These are phyloP conservation scores for Cichorium intybus DNA, from an alignment of 140 eudicot genomes.

Conservation along the genomic window DNA sequence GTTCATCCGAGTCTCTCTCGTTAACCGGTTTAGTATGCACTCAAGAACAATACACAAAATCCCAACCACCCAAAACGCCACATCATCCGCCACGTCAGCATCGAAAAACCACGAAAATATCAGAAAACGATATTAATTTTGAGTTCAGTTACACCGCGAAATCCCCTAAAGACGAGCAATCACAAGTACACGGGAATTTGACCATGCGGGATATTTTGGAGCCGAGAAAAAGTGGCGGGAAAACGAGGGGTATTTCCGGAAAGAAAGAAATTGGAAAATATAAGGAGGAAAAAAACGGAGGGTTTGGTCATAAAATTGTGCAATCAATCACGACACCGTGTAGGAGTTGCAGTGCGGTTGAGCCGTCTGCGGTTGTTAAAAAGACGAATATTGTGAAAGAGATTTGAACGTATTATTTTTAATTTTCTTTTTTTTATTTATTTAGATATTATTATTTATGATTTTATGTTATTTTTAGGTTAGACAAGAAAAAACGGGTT, in stretches of 20 bases:
- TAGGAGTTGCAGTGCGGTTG: constrained; percentile 35
- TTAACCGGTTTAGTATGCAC: constrained; percentile 32
- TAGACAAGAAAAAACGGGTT: background rate
- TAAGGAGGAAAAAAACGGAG: constrained; percentile 12
- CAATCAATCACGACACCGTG: constrained; percentile 33
- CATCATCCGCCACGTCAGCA: constrained; percentile 5
- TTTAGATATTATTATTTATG: background rate
- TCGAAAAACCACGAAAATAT: constrained; percentile 24
- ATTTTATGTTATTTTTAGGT: constrained; percentile 7
- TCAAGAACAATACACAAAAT: constrained; percentile 13
- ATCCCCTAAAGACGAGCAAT: constrained; percentile 10
- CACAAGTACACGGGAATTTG: constrained; percentile 16
- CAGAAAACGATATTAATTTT: constrained; percentile 25
- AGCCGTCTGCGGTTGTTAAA: constrained; percentile 25
- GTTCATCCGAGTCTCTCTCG: constrained; percentile 34
- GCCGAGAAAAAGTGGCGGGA: constrained; percentile 12
- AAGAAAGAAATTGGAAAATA: background rate
- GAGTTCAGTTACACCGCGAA: constrained; percentile 33
- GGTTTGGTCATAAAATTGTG: constrained; percentile 29
- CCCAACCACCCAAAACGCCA: background rate
- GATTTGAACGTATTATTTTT: background rate
- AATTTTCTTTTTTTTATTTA: background rate
- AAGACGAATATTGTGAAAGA: background rate
- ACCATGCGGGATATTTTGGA: constrained; percentile 32
- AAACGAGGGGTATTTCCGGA: background rate